Conservation (phyloP, 805 yeast genomes). For the Trichomonascus vanleenenianus region DNA sequence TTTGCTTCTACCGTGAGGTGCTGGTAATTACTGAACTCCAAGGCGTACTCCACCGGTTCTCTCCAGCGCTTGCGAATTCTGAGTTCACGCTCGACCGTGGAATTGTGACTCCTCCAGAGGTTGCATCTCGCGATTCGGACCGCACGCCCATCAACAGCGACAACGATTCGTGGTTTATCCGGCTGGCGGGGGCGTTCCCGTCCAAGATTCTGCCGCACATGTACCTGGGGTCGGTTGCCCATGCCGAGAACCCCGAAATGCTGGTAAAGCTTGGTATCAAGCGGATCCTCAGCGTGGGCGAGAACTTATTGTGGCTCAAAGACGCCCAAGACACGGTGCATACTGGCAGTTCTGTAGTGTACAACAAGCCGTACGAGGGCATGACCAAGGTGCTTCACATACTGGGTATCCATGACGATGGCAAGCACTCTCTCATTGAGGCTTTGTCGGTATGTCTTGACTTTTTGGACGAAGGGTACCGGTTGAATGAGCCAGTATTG, state of each 20-base stretch:
- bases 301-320: slow-evolving; percentile 56
- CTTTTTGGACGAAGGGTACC: slow-evolving; percentile 51
- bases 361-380: slow-evolving; percentile 15
- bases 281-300: slow-evolving; percentile 82
- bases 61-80: slow-evolving; percentile 37
- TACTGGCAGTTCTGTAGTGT: not conserved
- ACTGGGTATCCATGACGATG: slow-evolving; percentile 80
- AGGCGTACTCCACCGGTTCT: slow-evolving; percentile 47
- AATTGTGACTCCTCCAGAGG: slow-evolving; percentile 6
- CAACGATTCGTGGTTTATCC: slow-evolving; percentile 24
- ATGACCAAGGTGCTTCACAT: slow-evolving; percentile 52
- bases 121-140: not conserved
- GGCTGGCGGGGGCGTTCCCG: slow-evolving; percentile 63
- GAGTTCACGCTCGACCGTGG: slow-evolving; percentile 10
- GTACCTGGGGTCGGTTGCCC: slow-evolving; percentile 75
- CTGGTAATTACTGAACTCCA: slow-evolving; percentile 56
- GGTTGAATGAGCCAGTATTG: slow-evolving; percentile 42
- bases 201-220: slow-evolving; percentile 76
- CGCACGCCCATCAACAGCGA: not conserved
- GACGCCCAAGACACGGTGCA: slow-evolving; percentile 3
- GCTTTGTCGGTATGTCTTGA: slow-evolving; percentile 57
- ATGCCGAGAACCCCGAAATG: slow-evolving; percentile 66
- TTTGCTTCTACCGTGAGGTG: slow-evolving; percentile 72
- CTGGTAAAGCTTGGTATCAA: slow-evolving; percentile 59
- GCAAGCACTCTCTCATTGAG: slow-evolving; percentile 65